phyloP scores from a whole-genome alignment of 73 alveolate genomes.

The Paramecium tetraurelia region DNA sequence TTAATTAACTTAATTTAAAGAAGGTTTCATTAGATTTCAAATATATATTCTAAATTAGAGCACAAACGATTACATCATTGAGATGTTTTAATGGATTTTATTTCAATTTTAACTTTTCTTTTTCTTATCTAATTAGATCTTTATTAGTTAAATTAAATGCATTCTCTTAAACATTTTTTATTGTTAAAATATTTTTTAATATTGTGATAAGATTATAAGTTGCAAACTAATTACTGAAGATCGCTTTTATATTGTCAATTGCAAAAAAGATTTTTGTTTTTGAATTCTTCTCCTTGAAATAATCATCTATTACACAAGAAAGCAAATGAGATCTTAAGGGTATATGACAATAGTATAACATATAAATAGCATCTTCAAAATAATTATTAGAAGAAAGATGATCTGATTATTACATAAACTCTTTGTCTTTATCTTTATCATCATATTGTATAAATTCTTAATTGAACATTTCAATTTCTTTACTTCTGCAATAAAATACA shows the following conservation, averaged over 20 bases:
- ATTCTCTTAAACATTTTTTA: not conserved
- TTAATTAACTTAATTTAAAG: not conserved
- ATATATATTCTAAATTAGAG: not conserved
- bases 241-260: not conserved
- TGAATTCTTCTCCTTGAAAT: not conserved
- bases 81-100: not conserved
- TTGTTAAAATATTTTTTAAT: not conserved
- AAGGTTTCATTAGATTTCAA: not conserved
- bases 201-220: not conserved
- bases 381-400: not conserved
- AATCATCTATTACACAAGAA: not conserved
- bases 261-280: not conserved
- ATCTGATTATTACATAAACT: not conserved
- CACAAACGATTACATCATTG: conserved; percentile 2
- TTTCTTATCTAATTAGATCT: not conserved
- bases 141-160: not conserved
- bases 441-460: not conserved
- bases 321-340: conserved; percentile 19
- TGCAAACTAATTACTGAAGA: not conserved
- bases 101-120: not conserved
- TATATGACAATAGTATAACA: not conserved
- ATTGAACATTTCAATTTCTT: not conserved
- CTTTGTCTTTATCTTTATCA: not conserved
- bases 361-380: not conserved
- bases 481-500: not conserved